Conservation (phyloP, 495 filamentous ascomycete genomes). For the Parmelia sp. region DNA sequence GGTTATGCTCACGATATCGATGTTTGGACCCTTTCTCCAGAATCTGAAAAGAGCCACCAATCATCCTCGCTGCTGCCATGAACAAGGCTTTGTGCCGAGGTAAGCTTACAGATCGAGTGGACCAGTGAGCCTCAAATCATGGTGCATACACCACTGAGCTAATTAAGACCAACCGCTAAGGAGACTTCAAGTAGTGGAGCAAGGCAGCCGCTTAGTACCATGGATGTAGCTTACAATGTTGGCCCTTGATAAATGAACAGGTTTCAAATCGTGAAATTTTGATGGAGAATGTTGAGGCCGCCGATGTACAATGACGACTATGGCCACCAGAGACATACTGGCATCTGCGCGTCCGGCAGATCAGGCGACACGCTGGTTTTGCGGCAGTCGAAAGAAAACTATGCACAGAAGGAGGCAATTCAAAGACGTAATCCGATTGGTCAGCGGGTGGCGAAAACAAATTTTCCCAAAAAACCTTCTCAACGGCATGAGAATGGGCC, state of each 20-base stretch:
- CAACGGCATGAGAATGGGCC: background rate
- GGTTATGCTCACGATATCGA: background rate
- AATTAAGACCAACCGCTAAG: background rate
- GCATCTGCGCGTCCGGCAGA: background rate
- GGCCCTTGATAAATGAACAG: background rate
- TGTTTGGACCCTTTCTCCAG: background rate
- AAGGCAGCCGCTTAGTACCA: background rate
- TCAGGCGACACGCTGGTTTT: background rate
- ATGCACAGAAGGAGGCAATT: conserved; percentile 4
- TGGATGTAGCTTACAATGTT: background rate
- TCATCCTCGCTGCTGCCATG: background rate
- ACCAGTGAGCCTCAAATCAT: background rate
- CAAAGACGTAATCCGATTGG: conserved; percentile 14
- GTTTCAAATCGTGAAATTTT: background rate
- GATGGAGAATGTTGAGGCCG: background rate
- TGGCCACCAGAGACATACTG: background rate
- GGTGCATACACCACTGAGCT: background rate
- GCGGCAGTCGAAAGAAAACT: background rate
- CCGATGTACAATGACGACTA: background rate
- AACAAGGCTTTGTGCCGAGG: background rate
- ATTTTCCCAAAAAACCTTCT: background rate
- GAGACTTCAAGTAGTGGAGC: background rate
- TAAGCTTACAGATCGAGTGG: background rate
- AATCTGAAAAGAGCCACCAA: background rate
- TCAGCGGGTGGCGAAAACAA: conserved; percentile 9